A percentile compares a stretch with the other conserved stretches of the same genome.
phyloP scores from a whole-genome alignment of 345 rosid genomes.

The Eucalyptus cloeziana region DNA sequence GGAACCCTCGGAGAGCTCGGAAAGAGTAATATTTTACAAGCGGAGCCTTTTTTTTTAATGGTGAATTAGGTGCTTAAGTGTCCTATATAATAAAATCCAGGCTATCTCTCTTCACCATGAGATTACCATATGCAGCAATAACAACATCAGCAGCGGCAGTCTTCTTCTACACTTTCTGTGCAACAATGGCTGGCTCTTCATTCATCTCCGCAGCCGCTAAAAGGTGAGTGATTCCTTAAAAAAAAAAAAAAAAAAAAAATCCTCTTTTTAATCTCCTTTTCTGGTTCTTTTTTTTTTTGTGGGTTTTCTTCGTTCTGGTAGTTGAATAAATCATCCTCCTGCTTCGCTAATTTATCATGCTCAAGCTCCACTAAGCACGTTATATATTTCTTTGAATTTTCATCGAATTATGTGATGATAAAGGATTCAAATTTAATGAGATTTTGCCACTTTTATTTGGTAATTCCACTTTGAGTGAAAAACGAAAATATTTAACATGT shows the following conservation, averaged over 20 bases:
- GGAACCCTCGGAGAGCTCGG: neutral
- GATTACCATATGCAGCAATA: neutral
- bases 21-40: neutral
- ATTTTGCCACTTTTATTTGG: neutral
- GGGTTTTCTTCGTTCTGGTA: neutral
- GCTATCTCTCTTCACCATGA: neutral
- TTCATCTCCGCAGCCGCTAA: neutral
- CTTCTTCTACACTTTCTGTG: neutral
- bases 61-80: neutral
- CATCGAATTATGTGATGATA: too few species aligned
- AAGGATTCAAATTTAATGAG: neutral
- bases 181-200: slow-evolving; percentile 1
- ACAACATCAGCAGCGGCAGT: neutral
- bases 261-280: neutral
- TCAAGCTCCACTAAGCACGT: neutral
- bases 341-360: neutral
- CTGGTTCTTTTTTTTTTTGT: neutral
- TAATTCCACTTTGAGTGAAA: neutral
- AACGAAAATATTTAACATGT: neutral
- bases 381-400: too few species aligned
- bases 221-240: neutral
- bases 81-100: neutral
- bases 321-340: neutral
- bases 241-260: too few species aligned
- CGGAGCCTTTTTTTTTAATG: neutral